These are phyloP conservation scores for Thraustotheca clavata DNA, from an alignment of 352 stramenopile genomes.

Conservation along the genomic window DNA sequence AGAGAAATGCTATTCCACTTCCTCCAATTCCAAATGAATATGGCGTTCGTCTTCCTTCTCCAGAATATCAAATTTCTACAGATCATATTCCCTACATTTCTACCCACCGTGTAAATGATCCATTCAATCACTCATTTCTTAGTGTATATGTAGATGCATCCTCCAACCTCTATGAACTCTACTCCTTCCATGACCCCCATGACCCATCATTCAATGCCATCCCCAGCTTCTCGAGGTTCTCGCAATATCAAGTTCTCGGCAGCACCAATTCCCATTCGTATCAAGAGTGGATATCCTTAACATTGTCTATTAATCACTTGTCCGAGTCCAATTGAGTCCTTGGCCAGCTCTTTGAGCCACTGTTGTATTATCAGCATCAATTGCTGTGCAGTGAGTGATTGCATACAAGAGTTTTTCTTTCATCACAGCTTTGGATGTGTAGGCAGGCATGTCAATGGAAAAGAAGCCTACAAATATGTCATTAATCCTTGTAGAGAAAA, in stretches of 20 bases:
- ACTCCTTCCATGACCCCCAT: constrained; percentile 23
- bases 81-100: constrained; percentile 37
- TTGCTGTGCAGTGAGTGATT: constrained; percentile 83
- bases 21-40: constrained; percentile 77
- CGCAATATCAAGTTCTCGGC: constrained; percentile 71
- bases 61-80: constrained; percentile 61
- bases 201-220: constrained; percentile 29
- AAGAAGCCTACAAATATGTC: constrained; percentile 56
- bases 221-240: constrained; percentile 42
- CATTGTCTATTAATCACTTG: constrained; percentile 4
- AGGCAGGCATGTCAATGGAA: constrained; percentile 76
- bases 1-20: constrained; percentile 68
- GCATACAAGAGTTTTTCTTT: constrained; percentile 78
- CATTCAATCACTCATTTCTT: background rate
- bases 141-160: background rate
- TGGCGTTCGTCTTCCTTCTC: constrained; percentile 58
- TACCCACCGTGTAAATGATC: background rate
- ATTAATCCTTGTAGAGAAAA: background rate
- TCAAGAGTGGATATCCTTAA: constrained; percentile 7
- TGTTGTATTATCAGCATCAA: constrained; percentile 83
- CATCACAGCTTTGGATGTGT: constrained; percentile 70
- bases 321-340: constrained; percentile 70
- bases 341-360: constrained; percentile 80
- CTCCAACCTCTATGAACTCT: background rate
- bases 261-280: constrained; percentile 52